phyloP scores from a whole-genome alignment of 371 early-diverging fungal species.

The Mucor circinelloides region DNA sequence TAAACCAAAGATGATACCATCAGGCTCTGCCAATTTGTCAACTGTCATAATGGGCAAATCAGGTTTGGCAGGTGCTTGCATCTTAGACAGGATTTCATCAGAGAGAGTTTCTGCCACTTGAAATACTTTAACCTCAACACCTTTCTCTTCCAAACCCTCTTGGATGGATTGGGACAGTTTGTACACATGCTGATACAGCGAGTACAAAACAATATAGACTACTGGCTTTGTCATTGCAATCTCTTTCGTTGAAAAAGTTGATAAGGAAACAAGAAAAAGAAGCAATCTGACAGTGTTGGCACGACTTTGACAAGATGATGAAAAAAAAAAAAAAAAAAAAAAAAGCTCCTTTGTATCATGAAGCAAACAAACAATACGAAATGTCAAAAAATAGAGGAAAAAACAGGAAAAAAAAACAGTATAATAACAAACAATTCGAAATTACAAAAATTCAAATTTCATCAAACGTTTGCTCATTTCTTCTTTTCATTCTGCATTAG shows the following conservation, averaged over 20 bases:
- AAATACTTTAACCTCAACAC: slow-evolving; percentile 3
- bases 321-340: background rate
- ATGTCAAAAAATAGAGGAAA: slow-evolving; percentile 1
- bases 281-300: background rate
- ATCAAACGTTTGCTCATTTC: background rate
- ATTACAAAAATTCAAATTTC: background rate
- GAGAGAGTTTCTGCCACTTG: slow-evolving; percentile 63
- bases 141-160: slow-evolving; percentile 27
- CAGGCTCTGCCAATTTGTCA: slow-evolving; percentile 62
- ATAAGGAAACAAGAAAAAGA: background rate
- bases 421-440: background rate
- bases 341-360: background rate
- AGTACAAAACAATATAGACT: slow-evolving; percentile 67
- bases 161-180: slow-evolving; percentile 65
- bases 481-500: background rate
- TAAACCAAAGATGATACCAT: slow-evolving; percentile 78
- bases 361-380: background rate
- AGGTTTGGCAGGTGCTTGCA: slow-evolving; percentile 68
- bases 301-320: background rate
- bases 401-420: background rate
- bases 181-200: slow-evolving; percentile 76
- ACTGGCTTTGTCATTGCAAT: slow-evolving; percentile 3
- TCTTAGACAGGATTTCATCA: slow-evolving; percentile 65
- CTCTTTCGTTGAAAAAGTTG: background rate
- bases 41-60: slow-evolving; percentile 66